Evolutionary conservation across 768 basidiomycete species (phyloP).

Genomic region (Serendipita sp.): DNA sequence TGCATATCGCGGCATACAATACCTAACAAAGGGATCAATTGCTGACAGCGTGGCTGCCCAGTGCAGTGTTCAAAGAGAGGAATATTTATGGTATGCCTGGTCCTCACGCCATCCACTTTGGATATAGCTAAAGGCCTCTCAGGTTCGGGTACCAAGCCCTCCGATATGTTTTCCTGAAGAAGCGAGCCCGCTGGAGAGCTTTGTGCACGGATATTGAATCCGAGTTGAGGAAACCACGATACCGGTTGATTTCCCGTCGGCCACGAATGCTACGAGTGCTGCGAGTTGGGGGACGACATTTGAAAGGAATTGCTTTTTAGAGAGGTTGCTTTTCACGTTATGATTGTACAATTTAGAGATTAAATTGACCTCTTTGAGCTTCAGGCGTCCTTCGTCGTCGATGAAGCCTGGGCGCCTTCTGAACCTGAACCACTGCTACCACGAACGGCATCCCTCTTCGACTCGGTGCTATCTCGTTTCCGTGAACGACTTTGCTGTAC

Average conservation of each 20-base stretch:
- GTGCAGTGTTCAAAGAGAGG: constrained; percentile 32
- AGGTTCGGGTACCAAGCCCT: constrained; percentile 82
- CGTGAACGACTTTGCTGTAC: too few species aligned
- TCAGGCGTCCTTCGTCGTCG: too few species aligned
- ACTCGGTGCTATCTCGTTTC: neutral
- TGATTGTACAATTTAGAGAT: too few species aligned
- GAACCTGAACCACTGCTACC: neutral
- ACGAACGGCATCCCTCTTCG: neutral
- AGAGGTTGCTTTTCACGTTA: too few species aligned
- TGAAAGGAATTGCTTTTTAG: too few species aligned
- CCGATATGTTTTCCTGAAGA: constrained; percentile 41
- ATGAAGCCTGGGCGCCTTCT: neutral
- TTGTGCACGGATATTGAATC: neutral
- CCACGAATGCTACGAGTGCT: too few species aligned
- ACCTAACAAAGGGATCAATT: constrained; percentile 28
- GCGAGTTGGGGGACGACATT: too few species aligned
- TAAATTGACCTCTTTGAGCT: too few species aligned
- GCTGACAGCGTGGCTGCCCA: constrained; percentile 25
- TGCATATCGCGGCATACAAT: constrained; percentile 36
- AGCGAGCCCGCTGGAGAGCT: constrained; percentile 22
- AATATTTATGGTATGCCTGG: constrained; percentile 45
- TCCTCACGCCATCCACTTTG: neutral
- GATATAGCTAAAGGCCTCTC: neutral
- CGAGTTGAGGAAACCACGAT: neutral
- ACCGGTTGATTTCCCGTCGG: neutral